Base-by-base conservation (phyloP, 2,329 filamentous ascomycete species). In the Colletotrichum tropicale region DNA sequence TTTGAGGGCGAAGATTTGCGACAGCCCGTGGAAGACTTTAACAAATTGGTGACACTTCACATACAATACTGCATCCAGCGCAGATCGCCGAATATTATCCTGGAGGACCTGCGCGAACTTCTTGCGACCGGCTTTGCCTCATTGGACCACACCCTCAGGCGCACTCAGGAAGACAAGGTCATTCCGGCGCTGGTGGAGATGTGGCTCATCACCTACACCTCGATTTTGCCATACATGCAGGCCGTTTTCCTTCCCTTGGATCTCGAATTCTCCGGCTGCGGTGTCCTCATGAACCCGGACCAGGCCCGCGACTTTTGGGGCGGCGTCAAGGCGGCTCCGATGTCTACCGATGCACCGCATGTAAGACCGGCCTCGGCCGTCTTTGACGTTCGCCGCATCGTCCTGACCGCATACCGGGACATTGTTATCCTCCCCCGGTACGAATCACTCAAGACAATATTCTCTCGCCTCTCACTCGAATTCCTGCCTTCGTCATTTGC, bases 201-300 rank as follows among this genome's bases (percentile, higher is more conserved):
- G 81, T 99, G 97, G 97, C 91, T 98, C 75, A 93, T 97, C 62
- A 96, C 97, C 0, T 98, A 98, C 81, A 96, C 95, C 4, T 94
- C 92, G 8, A 95, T 98, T 48, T 86, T 98, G 7, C 97, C 97
- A 0, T 98, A 98, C 81, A 93, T 99, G 80, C 96, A 98, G 86
- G 96, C 96, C 2, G 96, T 98, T 1, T 98, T 99, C 82, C 87
- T 99, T 3, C 97, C 96, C 0, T 87, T 99, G 2, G 97, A 99
- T 81, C 91, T 98, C 13, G 97, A 99, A 82, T 98, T 99, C 82
- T 93, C 95, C 69, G 97, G 96, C 8, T 91, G 91, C 62, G 97
- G 97, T 18, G 88, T 92, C 0, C 90, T 98, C 71, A 93, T 98
- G 90, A 93, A 90, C 1, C 84, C 91, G 1, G 92, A 95, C 7